phyloP scores from a whole-genome alignment of 2,329 filamentous ascomycete species.

The Nothophoma quercina region DNA sequence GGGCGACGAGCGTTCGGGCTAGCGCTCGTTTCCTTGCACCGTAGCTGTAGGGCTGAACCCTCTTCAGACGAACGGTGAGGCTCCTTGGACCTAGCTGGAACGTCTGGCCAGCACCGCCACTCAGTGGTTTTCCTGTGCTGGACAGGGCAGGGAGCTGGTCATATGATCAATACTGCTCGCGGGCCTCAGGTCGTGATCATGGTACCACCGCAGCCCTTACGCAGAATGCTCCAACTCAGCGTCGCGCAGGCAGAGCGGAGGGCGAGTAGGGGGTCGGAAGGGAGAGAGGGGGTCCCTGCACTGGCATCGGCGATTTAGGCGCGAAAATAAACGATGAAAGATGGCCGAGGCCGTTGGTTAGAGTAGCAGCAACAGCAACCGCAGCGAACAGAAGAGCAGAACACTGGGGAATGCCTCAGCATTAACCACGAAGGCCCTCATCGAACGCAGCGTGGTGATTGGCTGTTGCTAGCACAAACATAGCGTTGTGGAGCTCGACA shows the following conservation, averaged over 20 bases:
- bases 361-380: constrained; percentile 18
- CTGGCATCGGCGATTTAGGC: constrained; percentile 20
- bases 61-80: constrained; percentile 21
- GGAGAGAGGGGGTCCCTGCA: constrained; percentile 16
- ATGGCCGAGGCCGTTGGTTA: constrained; percentile 7
- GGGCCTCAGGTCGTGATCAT: constrained; percentile 31
- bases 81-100: constrained; percentile 22
- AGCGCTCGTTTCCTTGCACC: constrained; percentile 17
- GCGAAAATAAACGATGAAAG: constrained; percentile 2
- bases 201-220: constrained; percentile 39
- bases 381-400: constrained; percentile 30
- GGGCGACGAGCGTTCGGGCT: constrained; percentile 19
- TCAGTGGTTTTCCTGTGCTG: constrained; percentile 20
- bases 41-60: constrained; percentile 18
- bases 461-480: constrained; percentile 31
- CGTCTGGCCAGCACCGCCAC: constrained; percentile 33
- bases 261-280: constrained; percentile 24
- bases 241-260: constrained; percentile 24
- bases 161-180: constrained; percentile 20
- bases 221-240: constrained; percentile 25
- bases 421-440: constrained; percentile 45
- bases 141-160: constrained; percentile 16
- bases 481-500: constrained; percentile 34
- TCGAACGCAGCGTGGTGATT: constrained; percentile 40
- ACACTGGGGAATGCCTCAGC: constrained; percentile 39